Conservation (phyloP, 1,139 yeast species). For the Saccharomyces hybrid region DNA sequence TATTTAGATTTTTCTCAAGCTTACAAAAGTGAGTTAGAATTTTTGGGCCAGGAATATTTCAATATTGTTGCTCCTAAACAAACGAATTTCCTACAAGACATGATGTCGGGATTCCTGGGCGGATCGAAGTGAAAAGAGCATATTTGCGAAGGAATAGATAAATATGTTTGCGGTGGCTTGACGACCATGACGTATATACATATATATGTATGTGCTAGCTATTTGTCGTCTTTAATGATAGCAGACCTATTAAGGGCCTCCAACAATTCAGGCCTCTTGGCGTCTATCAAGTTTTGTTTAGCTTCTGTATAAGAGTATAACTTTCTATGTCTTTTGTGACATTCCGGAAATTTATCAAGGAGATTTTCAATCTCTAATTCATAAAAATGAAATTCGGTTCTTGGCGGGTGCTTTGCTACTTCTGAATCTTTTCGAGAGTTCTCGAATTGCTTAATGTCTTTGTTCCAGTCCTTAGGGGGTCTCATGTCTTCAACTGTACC, state of each 20-base stretch:
- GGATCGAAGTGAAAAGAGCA: slow-evolving; percentile 15
- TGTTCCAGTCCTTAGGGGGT: slow-evolving; percentile 52
- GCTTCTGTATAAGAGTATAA: slow-evolving; percentile 80
- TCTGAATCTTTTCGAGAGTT: slow-evolving; percentile 15
- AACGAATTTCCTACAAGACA: slow-evolving; percentile 65
- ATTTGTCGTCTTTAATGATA: slow-evolving; percentile 14
- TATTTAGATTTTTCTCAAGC: slow-evolving; percentile 37
- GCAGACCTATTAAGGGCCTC: slow-evolving; percentile 47
- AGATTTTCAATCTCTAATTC: slow-evolving; percentile 58
- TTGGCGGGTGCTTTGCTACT: slow-evolving; percentile 39
- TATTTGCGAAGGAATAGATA: background rate
- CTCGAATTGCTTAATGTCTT: slow-evolving; percentile 24
- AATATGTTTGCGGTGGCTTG: background rate
- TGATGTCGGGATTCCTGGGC: slow-evolving; percentile 74
- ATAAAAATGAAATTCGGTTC: slow-evolving; percentile 77
- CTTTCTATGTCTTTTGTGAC: slow-evolving; percentile 46
- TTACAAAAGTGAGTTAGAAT: slow-evolving; percentile 40
- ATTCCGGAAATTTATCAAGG: slow-evolving; percentile 70
- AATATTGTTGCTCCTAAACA: slow-evolving; percentile 52
- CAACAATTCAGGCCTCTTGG: slow-evolving; percentile 62
- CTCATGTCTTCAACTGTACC: slow-evolving; percentile 65
- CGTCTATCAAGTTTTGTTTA: slow-evolving; percentile 47
- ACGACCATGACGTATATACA: background rate
- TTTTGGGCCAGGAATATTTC: slow-evolving; percentile 48
- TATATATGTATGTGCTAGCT: background rate